Conservation (phyloP, 192 early-diverging fungal genomes). For the Allomyces javanicus region DNA sequence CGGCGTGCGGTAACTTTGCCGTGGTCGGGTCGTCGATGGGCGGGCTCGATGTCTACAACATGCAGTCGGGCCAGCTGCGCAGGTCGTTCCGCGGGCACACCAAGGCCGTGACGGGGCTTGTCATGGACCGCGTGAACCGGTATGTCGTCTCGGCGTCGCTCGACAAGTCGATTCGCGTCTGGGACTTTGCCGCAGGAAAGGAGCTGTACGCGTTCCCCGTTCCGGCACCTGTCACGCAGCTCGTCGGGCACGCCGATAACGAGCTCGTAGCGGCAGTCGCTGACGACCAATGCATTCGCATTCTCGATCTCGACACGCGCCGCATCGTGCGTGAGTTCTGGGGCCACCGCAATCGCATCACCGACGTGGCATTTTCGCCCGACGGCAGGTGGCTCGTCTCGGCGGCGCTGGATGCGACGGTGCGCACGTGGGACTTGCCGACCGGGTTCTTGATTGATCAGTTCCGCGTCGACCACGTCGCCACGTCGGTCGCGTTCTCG, state of each 20-base stretch:
- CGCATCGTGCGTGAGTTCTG: slow-evolving; percentile 71
- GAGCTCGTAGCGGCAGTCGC: slow-evolving; percentile 57
- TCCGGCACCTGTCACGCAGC: slow-evolving; percentile 33
- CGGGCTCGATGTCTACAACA: slow-evolving; percentile 71
- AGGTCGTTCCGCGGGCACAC: slow-evolving; percentile 53
- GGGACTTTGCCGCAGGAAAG: slow-evolving; percentile 56
- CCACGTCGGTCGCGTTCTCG: slow-evolving; percentile 71
- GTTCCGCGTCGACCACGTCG: slow-evolving; percentile 52
- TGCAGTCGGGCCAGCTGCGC: slow-evolving; percentile 75
- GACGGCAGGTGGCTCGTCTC: slow-evolving; percentile 86
- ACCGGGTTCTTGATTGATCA: slow-evolving; percentile 73
- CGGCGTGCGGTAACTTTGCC: slow-evolving; percentile 83
- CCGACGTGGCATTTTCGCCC: slow-evolving; percentile 73
- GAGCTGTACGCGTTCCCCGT: slow-evolving; percentile 43
- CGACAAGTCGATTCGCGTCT: slow-evolving; percentile 69
- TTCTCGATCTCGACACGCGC: slow-evolving; percentile 66
- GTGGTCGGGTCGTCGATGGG: slow-evolving; percentile 64
- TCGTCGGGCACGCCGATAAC: slow-evolving; percentile 49
- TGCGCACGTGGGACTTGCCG: slow-evolving; percentile 93
- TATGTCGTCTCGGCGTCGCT: slow-evolving; percentile 54
- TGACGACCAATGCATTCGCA: slow-evolving; percentile 74
- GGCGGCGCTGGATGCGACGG: slow-evolving; percentile 56
- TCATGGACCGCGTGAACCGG: slow-evolving; percentile 49
- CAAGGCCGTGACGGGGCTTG: slow-evolving; percentile 63
- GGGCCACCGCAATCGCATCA: slow-evolving; percentile 72